Evolutionary conservation across 331 rosid genomes (phyloP).

Genomic region (Prunus yedoensis): DNA sequence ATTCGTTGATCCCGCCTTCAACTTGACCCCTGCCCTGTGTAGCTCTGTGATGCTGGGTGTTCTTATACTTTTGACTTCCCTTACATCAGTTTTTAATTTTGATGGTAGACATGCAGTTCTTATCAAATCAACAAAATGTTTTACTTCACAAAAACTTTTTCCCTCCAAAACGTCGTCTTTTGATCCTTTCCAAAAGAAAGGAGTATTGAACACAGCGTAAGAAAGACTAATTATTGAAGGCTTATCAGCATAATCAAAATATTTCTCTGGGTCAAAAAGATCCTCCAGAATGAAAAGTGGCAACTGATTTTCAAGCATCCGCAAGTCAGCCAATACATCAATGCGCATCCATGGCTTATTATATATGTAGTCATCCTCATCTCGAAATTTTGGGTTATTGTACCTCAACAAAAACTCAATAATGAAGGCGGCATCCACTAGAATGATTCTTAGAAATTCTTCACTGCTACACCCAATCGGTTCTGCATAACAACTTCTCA

Average conservation of each 20-base stretch:
- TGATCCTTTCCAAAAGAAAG: fast-evolving
- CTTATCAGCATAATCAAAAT: no score
- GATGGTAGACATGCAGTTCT: not conserved
- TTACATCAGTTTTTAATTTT: not conserved
- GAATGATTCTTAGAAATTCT: constrained; percentile 3
- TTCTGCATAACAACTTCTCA: constrained; percentile 21
- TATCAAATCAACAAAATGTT: constrained; percentile 30
- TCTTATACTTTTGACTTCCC: fast-evolving
- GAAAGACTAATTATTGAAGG: not conserved
- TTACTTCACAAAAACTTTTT: not conserved
- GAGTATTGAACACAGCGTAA: not conserved
- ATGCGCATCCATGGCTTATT: not conserved
- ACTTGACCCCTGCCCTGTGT: no score
- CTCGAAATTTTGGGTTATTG: no score
- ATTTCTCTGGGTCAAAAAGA: not conserved
- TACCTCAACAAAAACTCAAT: constrained; percentile 2
- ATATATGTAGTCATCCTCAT: not conserved
- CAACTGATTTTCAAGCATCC: constrained; percentile 33
- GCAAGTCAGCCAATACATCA: constrained; percentile 7
- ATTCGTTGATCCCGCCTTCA: no score
- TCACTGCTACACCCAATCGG: not conserved
- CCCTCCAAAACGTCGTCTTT: not conserved
- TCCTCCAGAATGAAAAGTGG: constrained; percentile 27
- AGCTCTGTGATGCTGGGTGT: no score
- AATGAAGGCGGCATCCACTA: not conserved